A percentile compares a stretch with the other conserved stretches of the same genome.
phyloP scores from a whole-genome alignment of 495 filamentous ascomycete species.

The Aspergillus sclerotiicarbonarius region DNA sequence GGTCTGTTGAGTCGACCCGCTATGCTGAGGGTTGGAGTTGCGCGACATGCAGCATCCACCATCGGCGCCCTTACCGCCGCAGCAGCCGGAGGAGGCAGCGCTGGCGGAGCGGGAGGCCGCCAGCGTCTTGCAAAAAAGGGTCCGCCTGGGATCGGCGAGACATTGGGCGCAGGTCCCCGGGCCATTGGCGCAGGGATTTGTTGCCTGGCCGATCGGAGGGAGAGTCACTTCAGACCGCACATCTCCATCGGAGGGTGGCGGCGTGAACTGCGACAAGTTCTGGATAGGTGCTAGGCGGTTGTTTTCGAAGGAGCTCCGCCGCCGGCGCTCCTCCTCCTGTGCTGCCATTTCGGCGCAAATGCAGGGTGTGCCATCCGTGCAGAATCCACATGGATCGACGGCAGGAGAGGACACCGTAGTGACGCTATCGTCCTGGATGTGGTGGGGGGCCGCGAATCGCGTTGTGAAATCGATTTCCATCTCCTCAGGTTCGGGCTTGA shows the following conservation, averaged over 20 bases:
- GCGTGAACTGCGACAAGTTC: slow-evolving; percentile 59
- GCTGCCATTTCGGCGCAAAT: slow-evolving; percentile 74
- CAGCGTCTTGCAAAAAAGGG: slow-evolving; percentile 81
- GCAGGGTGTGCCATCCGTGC: slow-evolving; percentile 78
- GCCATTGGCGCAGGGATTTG: slow-evolving; percentile 61
- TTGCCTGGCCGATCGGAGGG: slow-evolving; percentile 42
- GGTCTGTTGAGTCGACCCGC: not conserved
- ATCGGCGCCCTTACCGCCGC: slow-evolving; percentile 47
- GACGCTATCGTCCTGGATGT: slow-evolving; percentile 28
- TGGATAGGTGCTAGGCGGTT: slow-evolving; percentile 50
- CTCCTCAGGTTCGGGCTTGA: slow-evolving; percentile 56
- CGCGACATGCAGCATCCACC: slow-evolving; percentile 53
- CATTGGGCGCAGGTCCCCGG: slow-evolving; percentile 83
- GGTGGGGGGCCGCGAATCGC: slow-evolving; percentile 53
- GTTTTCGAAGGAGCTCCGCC: slow-evolving; percentile 35
- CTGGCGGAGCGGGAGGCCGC: slow-evolving; percentile 60
- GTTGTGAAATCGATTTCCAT: slow-evolving; percentile 75
- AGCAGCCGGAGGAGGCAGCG: slow-evolving; percentile 49
- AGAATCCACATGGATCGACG: slow-evolving; percentile 81
- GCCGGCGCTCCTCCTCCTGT: slow-evolving; percentile 38
- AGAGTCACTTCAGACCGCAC: slow-evolving; percentile 47
- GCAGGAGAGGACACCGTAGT: slow-evolving; percentile 37
- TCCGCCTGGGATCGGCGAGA: slow-evolving; percentile 71
- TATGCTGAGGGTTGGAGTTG: slow-evolving; percentile 4
- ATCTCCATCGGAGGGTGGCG: slow-evolving; percentile 67